Conservation (phyloP, 352 stramenopile genomes). For the Phytophthora podocarpi region DNA sequence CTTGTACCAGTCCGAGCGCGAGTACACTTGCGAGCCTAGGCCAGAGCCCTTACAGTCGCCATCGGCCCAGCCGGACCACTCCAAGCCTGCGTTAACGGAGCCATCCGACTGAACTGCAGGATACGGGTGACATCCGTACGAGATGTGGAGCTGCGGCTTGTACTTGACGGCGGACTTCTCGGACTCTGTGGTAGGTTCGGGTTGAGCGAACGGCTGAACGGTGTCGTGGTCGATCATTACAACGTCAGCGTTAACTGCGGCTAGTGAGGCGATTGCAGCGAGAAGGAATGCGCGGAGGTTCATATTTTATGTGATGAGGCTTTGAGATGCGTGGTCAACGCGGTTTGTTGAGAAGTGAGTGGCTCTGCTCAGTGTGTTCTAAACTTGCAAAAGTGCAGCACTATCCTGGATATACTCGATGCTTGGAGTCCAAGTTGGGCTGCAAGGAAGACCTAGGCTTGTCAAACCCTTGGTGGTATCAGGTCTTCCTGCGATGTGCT, state of each 20-base stretch:
- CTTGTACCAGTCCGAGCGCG: background rate
- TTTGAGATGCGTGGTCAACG: too few relatives aligned
- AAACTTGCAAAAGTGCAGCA: too few relatives aligned
- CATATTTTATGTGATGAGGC: too few relatives aligned
- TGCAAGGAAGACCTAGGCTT: too few relatives aligned
- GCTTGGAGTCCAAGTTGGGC: too few relatives aligned
- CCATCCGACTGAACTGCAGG: background rate
- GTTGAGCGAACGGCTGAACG: constrained; percentile 15
- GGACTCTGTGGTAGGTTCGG: background rate
- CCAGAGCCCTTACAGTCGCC: background rate
- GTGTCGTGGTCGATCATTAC: constrained; percentile 14
- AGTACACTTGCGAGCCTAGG: background rate
- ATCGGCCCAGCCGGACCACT: background rate
- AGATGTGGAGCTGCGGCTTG: background rate
- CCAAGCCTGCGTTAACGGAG: background rate
- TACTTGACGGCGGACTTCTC: constrained; percentile 4
- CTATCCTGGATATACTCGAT: too few relatives aligned
- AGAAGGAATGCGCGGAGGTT: constrained; percentile 1
- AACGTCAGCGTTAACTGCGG: background rate
- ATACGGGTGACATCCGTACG: background rate
- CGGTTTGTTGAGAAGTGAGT: too few relatives aligned
- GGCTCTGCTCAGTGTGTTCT: too few relatives aligned
- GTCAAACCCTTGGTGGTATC: too few relatives aligned
- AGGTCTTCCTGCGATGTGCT: too few relatives aligned
- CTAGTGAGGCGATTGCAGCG: background rate